Conservation (phyloP, 2,329 filamentous ascomycete species). For the Madurella fahalii region DNA sequence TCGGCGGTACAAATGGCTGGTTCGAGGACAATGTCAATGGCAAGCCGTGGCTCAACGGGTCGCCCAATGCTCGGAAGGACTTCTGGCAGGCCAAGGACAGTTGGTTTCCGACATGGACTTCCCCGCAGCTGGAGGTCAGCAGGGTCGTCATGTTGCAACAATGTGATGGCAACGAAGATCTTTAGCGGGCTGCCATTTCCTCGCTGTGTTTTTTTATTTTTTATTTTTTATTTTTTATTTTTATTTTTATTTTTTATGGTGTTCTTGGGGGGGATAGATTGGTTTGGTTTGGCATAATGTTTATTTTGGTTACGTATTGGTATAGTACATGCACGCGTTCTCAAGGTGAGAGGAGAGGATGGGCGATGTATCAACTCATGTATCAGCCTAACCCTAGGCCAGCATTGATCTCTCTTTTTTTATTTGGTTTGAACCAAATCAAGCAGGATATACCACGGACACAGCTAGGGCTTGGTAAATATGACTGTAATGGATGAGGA, state of each 20-base stretch:
- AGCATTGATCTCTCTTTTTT: no score
- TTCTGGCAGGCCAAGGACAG: conserved; percentile 66
- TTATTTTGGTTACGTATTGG: not conserved
- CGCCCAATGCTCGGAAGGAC: conserved; percentile 63
- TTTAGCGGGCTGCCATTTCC: conserved; percentile 30
- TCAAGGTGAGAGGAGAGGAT: not conserved
- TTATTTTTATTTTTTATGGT: not conserved
- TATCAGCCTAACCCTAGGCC: no score
- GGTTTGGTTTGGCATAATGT: conserved; percentile 6
- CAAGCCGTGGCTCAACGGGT: conserved; percentile 77
- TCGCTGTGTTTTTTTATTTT: conserved; percentile 3
- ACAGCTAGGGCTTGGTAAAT: no score
- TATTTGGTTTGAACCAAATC: no score
- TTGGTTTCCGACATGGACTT: conserved; percentile 70
- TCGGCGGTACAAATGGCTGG: conserved; percentile 79
- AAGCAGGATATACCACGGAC: no score
- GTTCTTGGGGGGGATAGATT: conserved; percentile 7
- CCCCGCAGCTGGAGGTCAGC: conserved; percentile 63
- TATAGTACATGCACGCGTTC: not conserved
- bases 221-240: not conserved
- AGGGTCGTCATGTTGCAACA: conserved; percentile 69
- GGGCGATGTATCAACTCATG: no score
- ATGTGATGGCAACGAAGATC: conserved; percentile 57
- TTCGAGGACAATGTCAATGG: conserved; percentile 66
- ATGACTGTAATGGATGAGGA: no score